Evolutionary conservation across 1,139 yeast species (phyloP), one percentile per base, ranked within the genome.

Genomic region (Blastobotrys malaysiensis): DNA sequence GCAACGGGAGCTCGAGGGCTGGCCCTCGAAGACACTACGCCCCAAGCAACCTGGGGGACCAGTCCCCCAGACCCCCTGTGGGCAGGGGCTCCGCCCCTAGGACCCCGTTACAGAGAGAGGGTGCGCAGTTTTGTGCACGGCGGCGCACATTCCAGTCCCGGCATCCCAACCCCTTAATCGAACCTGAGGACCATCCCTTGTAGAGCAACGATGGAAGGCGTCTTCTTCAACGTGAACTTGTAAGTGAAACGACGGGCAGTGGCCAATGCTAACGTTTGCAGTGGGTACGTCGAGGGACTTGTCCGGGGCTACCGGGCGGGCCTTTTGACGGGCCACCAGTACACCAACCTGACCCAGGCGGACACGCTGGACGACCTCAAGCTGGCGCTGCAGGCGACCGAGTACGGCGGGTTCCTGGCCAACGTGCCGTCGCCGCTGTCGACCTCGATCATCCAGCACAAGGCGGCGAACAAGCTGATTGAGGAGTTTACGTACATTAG

Each of bases 261-360:
- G 11, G 11, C 7, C 31, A 26, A 26, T 26, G 52, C 21, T 26
- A 18, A 24, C 27, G 11, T n/a, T 26, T 31, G 13, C 46, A 76
- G 81, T 70, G 99, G 99, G 26, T 95, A 80, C 74, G 80, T 93
- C 63, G 99, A 95, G 74, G 99, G 93, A 45, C 81, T 95, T 43
- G 96, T 91, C 46, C 84, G 99, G 66, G 99, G 99, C 9, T 89
- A 90, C 77, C 83, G 93, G 65, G 84, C 87, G 58, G 97, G 96
- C 1, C 78, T 95, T 45, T 71, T 95, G 51, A 82, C 85, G 5
- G 72, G 81, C 45, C 81, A 85, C 61, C 97, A 90, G 71, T 95
- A 95, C 70, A 78, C 87, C 67, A 93, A 93, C 73, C 75, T 95
- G 68, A 88, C 98, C 9, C 99, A 95, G 71, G 95, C 99, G 74